Conservation (phyloP, 345 rosid genomes). For the Eucalyptus virginea region DNA sequence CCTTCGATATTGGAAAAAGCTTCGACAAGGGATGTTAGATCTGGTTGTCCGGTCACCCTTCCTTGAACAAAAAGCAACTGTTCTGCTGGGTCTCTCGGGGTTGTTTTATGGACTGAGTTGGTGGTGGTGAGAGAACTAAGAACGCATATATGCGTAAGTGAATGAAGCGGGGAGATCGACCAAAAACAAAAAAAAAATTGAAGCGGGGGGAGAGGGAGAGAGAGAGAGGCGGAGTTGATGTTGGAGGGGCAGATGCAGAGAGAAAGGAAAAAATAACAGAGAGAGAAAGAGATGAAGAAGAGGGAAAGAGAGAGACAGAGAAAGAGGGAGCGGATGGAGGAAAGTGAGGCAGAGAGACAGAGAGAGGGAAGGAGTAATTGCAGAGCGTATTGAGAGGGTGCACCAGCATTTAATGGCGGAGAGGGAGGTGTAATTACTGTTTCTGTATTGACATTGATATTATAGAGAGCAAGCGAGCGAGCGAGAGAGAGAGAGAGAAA, state of each 20-base stretch:
- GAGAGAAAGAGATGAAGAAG: neutral
- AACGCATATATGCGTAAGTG: neutral
- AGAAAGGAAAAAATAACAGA: neutral
- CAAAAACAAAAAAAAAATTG: neutral
- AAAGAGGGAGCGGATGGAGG: neutral
- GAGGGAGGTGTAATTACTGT: constrained; percentile 7
- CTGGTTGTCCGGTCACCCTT: neutral
- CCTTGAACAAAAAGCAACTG: neutral
- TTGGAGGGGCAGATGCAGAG: neutral
- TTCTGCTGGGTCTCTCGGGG: neutral
- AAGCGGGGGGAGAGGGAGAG: neutral
- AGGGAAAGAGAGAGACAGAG: neutral
- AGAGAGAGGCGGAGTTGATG: neutral
- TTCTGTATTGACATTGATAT: neutral
- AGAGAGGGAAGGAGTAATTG: constrained; percentile 49
- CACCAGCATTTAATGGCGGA: constrained; percentile 64
- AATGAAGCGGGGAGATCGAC: neutral
- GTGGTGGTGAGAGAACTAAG: neutral
- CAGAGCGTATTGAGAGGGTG: constrained; percentile 64
- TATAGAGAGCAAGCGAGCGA: neutral
- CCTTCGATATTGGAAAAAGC: neutral
- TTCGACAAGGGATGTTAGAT: neutral
- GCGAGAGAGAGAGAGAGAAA: neutral
- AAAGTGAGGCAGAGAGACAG: constrained; percentile 1
- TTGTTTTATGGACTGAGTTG: neutral